phyloP scores from a whole-genome alignment of 176 grass and related monocot species.

The Saccharum officinarum region DNA sequence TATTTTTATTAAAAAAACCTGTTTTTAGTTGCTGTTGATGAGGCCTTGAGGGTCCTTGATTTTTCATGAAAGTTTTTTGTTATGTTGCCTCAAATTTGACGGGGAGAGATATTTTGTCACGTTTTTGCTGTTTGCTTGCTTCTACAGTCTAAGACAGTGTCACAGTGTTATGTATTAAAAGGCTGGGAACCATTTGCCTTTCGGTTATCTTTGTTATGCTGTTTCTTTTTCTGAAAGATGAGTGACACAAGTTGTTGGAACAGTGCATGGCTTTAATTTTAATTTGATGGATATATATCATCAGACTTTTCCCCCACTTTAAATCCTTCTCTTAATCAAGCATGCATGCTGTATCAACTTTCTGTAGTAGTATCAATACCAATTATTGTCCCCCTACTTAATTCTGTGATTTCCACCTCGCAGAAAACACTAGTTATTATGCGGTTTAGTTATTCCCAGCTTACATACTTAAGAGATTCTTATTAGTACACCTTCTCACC shows the following conservation, averaged over 20 bases:
- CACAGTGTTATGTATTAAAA: neutral
- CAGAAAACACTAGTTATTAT: neutral
- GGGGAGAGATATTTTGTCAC: conserved; percentile 22
- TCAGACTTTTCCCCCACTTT: conserved; percentile 12
- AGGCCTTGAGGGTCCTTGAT: neutral
- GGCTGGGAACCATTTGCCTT: conserved; percentile 37
- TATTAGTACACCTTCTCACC: neutral
- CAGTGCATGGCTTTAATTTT: conserved; percentile 33
- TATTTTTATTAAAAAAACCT: neutral
- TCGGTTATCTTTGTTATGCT: conserved; percentile 46
- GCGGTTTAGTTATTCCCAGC: neutral
- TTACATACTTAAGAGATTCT: neutral
- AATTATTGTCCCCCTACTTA: conserved; percentile 20
- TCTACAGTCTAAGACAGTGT: conserved; percentile 27
- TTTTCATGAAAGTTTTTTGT: neutral
- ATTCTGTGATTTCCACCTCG: neutral
- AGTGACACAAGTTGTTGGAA: conserved; percentile 52
- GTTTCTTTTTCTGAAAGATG: conserved; percentile 46
- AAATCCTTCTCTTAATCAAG: conserved; percentile 19
- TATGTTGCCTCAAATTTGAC: conserved; percentile 11
- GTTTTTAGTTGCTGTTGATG: neutral
- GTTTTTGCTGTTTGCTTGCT: conserved; percentile 26
- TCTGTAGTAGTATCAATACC: neutral
- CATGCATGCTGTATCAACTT: neutral
- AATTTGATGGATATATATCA: conserved; percentile 47